Conservation (phyloP, 495 filamentous ascomycete species). For the Xanthoparmelia taractica region DNA sequence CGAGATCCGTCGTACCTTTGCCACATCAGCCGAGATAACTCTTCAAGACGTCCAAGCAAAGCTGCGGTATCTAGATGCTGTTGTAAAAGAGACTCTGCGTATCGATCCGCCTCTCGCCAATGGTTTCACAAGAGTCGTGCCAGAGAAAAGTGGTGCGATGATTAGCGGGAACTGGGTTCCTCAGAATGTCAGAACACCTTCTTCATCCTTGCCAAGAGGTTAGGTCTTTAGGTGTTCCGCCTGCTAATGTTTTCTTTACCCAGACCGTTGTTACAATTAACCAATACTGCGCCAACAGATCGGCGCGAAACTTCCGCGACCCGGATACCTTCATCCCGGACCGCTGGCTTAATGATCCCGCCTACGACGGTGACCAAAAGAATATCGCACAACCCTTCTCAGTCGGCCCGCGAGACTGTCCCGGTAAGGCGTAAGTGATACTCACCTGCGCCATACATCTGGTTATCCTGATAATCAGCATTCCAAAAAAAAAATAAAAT, state of each 20-base stretch:
- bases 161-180: constrained; percentile 43
- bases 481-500: too few species aligned
- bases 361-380: constrained; percentile 38
- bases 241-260: not conserved
- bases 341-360: constrained; percentile 28
- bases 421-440: constrained; percentile 48
- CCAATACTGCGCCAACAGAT: constrained; percentile 11
- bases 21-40: constrained; percentile 1
- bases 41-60: constrained; percentile 30
- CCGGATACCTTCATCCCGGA: constrained; percentile 40
- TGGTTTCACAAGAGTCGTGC: constrained; percentile 39
- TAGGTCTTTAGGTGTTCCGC: not conserved
- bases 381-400: constrained; percentile 48
- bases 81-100: constrained; percentile 50
- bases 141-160: constrained; percentile 34
- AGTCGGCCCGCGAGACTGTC: constrained; percentile 51
- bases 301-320: constrained; percentile 28
- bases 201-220: constrained; percentile 14
- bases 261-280: constrained; percentile 35
- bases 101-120: constrained; percentile 50
- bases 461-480: not conserved
- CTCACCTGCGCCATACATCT: not conserved
- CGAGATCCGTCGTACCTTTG: constrained; percentile 11
- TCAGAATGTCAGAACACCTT: constrained; percentile 19
- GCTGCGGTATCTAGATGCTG: constrained; percentile 49